These are phyloP conservation scores for Pyricularia sp. DNA, from an alignment of 2,329 filamentous ascomycete genomes.

Conservation along the genomic window DNA sequence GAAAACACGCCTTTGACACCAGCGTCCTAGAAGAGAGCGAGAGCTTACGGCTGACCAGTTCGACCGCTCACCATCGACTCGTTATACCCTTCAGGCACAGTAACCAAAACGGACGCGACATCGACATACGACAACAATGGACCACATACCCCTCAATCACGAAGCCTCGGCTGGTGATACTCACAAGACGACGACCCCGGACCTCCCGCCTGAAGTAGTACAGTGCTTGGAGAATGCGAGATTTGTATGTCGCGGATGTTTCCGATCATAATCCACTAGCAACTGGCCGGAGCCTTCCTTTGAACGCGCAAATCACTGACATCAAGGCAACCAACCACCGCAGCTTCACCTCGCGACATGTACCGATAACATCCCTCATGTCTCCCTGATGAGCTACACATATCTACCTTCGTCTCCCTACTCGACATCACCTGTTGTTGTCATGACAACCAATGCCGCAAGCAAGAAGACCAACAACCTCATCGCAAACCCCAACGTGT, in stretches of 20 bases:
- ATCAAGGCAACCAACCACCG: background rate
- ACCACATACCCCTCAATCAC: conserved; percentile 60
- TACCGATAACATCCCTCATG: conserved; percentile 69
- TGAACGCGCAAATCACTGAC: background rate
- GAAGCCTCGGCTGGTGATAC: conserved; percentile 63
- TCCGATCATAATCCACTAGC: background rate
- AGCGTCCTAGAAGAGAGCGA: background rate
- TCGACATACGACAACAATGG: conserved; percentile 23
- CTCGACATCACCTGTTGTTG: conserved; percentile 63
- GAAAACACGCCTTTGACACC: background rate
- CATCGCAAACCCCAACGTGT: conserved; percentile 71
- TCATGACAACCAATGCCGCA: conserved; percentile 79
- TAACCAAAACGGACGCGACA: background rate
- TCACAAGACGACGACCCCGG: conserved; percentile 53
- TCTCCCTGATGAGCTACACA: conserved; percentile 98
- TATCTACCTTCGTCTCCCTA: conserved; percentile 73
- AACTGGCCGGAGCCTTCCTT: conserved; percentile 4
- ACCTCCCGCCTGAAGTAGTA: conserved; percentile 71
- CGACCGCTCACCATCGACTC: background rate
- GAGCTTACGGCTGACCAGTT: no score
- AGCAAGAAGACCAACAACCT: conserved; percentile 76
- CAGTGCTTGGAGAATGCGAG: conserved; percentile 88
- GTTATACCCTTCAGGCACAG: background rate
- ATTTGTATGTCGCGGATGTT: conserved; percentile 51
- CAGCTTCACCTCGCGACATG: conserved; percentile 94